phyloP scores from a whole-genome alignment of 306 rosid species.

The Rosa rugosa region DNA sequence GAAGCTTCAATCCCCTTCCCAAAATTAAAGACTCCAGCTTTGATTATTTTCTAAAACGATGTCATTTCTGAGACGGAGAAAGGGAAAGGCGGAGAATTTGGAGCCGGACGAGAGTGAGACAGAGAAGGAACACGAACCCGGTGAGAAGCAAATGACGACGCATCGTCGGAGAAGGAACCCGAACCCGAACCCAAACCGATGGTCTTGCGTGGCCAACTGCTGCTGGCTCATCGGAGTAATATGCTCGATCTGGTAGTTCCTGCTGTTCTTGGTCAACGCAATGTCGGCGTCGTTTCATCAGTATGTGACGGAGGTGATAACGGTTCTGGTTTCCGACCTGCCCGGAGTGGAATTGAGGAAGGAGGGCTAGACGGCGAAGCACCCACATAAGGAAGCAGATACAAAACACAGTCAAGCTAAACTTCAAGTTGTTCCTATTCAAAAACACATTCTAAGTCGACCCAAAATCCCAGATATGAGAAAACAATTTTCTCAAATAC shows the following conservation, averaged over 20 bases:
- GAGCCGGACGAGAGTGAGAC: conserved; percentile 13
- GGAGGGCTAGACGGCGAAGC: conserved; percentile 65
- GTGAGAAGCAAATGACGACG: neutral
- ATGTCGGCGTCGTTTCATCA: conserved; percentile 86
- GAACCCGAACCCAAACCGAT: conserved; percentile 1
- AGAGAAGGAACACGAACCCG: conserved; percentile 18
- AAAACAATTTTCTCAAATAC: too few species aligned
- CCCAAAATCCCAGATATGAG: too few species aligned
- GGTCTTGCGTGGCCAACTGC: conserved; percentile 66
- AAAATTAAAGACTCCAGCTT: too few species aligned
- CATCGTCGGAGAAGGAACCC: neutral
- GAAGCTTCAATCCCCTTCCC: neutral
- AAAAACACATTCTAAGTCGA: too few species aligned
- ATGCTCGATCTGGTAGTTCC: conserved; percentile 72
- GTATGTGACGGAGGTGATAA: conserved; percentile 71
- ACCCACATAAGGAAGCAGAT: conserved; percentile 27
- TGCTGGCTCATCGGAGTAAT: conserved; percentile 67
- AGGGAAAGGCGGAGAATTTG: conserved; percentile 28
- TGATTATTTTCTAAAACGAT: conserved; percentile 25
- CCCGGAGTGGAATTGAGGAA: conserved; percentile 74
- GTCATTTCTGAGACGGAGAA: conserved; percentile 63
- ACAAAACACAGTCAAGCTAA: too few species aligned
- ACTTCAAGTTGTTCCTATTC: too few species aligned
- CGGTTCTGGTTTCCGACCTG: conserved; percentile 72
- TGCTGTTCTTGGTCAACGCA: conserved; percentile 63